A percentile compares a stretch with the other conserved stretches of the same genome.
These are phyloP conservation scores for Mariannaea sp. DNA, from an alignment of 2,329 filamentous ascomycete species.

Conservation along the genomic window DNA sequence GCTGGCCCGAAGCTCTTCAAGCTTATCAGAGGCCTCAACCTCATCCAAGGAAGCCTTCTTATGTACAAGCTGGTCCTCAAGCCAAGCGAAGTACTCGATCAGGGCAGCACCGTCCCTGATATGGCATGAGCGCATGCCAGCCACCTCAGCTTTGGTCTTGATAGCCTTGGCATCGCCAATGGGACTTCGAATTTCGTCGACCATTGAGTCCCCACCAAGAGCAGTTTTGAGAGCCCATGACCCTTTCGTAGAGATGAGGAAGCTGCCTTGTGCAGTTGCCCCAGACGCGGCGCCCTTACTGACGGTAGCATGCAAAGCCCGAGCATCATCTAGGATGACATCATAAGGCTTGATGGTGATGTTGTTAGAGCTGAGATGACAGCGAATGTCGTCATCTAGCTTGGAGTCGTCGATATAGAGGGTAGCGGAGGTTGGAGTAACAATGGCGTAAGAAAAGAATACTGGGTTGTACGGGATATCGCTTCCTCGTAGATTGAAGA, in stretches of 20 bases:
- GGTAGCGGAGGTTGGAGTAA: conserved; percentile 77
- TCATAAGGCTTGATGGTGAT: conserved; percentile 83
- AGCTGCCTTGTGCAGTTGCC: conserved; percentile 60
- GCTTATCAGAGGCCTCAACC: conserved; percentile 87
- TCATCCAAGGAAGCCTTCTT: conserved; percentile 81
- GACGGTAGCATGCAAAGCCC: conserved; percentile 53
- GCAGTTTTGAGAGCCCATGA: conserved; percentile 92
- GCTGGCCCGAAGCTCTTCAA: conserved; percentile 74
- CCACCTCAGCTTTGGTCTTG: conserved; percentile 88
- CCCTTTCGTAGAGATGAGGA: conserved; percentile 83
- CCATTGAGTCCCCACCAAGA: conserved; percentile 81
- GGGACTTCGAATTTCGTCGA: conserved; percentile 86
- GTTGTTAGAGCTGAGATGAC: conserved; percentile 70
- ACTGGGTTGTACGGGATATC: conserved; percentile 98
- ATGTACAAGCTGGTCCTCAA: conserved; percentile 82
- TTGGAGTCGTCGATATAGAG: conserved; percentile 86
- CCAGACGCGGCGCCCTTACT: conserved; percentile 48
- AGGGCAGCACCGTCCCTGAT: conserved; percentile 90
- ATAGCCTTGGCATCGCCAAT: conserved; percentile 90
- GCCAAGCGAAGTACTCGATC: conserved; percentile 93
- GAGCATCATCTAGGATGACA: conserved; percentile 78
- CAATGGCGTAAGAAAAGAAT: conserved; percentile 93
- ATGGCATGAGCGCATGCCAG: conserved; percentile 93
- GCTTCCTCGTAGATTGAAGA: conserved; percentile 94
- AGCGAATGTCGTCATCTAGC: conserved; percentile 68